These are phyloP conservation scores for Fereydounia khargensis DNA, from an alignment of 1,284 basidiomycete species.

Conservation along the genomic window DNA sequence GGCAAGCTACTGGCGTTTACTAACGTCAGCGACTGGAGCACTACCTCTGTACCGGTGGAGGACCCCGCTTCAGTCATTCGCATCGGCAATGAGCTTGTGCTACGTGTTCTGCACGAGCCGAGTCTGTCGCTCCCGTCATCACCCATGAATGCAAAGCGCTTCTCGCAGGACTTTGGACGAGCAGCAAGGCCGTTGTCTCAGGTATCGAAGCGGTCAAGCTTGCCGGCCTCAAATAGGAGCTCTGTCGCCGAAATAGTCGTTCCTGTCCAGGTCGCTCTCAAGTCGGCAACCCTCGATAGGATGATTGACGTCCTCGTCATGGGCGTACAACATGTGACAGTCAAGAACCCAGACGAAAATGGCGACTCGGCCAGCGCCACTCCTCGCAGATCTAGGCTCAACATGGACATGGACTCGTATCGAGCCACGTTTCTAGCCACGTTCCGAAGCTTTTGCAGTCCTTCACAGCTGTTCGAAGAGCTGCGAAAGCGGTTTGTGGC, in stretches of 20 bases:
- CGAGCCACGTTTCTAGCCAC: conserved; percentile 48
- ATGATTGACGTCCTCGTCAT: conserved; percentile 54
- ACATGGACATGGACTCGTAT: conserved; percentile 41
- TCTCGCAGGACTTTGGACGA: conserved; percentile 45
- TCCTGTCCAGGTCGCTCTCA: conserved; percentile 36
- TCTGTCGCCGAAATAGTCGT: conserved; percentile 39
- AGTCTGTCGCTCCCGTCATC: conserved; percentile 30
- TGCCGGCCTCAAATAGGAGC: conserved; percentile 48
- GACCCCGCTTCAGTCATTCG: conserved; percentile 17
- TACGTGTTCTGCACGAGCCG: conserved; percentile 23
- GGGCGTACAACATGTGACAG: conserved; percentile 44
- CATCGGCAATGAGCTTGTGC: conserved; percentile 41
- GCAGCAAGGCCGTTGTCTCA: conserved; percentile 41
- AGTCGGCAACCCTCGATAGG: conserved; percentile 43
- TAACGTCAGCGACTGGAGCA: conserved; percentile 32
- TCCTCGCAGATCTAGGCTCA: conserved; percentile 29
- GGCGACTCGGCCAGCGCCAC: conserved; percentile 1
- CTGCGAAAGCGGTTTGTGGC: conserved; percentile 45
- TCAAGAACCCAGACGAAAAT: conserved; percentile 11
- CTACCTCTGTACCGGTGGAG: neutral
- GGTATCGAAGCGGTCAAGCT: conserved; percentile 45
- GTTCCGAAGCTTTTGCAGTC: conserved; percentile 38
- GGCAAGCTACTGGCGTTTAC: conserved; percentile 16
- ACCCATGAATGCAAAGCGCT: conserved; percentile 41
- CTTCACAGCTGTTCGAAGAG: conserved; percentile 47